Conservation (phyloP, 2,329 filamentous ascomycete species). For the Echinosphaeria canescens region DNA sequence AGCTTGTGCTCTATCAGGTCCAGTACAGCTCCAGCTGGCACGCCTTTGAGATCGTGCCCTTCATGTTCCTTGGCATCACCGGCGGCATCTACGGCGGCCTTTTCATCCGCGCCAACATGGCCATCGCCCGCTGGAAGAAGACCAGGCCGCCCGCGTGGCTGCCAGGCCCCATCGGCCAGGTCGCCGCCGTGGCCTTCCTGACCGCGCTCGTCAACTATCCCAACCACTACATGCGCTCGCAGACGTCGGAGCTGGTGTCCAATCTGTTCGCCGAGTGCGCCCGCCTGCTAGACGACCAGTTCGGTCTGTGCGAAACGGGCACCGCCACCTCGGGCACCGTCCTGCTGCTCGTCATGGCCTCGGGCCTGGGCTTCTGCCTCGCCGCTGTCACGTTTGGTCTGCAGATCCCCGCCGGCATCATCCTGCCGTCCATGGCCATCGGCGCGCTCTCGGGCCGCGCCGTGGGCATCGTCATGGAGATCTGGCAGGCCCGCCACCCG, state of each 20-base stretch:
- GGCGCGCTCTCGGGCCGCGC: slow-evolving; percentile 80
- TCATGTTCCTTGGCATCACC: slow-evolving; percentile 64
- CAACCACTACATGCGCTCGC: slow-evolving; percentile 88
- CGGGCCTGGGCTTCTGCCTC: slow-evolving; percentile 66
- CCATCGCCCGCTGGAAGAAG: slow-evolving; percentile 61
- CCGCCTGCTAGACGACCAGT: slow-evolving; percentile 60
- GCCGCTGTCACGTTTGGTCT: slow-evolving; percentile 81
- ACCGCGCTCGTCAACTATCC: slow-evolving; percentile 88
- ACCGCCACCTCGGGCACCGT: slow-evolving; percentile 67
- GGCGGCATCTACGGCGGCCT: slow-evolving; percentile 89
- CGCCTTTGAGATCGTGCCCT: slow-evolving; percentile 81
- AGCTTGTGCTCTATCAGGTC: slow-evolving; percentile 90
- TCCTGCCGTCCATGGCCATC: slow-evolving; percentile 89
- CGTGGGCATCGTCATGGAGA: slow-evolving; percentile 72
- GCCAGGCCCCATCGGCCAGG: slow-evolving; percentile 57
- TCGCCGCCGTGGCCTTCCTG: slow-evolving; percentile 54
- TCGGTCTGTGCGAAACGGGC: slow-evolving; percentile 78
- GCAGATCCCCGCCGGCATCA: slow-evolving; percentile 86
- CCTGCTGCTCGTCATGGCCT: slow-evolving; percentile 61
- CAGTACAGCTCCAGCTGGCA: slow-evolving; percentile 87
- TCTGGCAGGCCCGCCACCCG: slow-evolving; percentile 64
- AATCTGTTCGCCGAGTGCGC: slow-evolving; percentile 84
- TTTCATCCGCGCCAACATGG: slow-evolving; percentile 91
- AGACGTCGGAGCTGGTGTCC: slow-evolving; percentile 78
- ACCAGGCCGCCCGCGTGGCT: slow-evolving; percentile 37